Evolutionary conservation across 2,329 filamentous ascomycete species (phyloP).

Genomic region (Parastagonospora nodorum): DNA sequence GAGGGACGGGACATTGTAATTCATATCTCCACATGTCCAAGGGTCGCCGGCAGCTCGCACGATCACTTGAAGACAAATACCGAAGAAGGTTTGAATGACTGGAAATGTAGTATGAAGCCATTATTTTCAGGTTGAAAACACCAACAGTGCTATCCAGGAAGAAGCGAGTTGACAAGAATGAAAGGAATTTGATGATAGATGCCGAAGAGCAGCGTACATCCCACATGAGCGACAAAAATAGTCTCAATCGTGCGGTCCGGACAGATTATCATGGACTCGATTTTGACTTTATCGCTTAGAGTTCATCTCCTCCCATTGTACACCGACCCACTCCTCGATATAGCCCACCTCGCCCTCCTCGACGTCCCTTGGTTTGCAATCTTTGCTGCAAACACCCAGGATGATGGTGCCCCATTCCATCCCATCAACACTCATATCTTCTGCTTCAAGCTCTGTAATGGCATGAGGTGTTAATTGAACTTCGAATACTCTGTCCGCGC

Average conservation of each 20-base stretch:
- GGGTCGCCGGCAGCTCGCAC: no score
- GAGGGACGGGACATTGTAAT: no score
- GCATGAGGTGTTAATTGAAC: slow-evolving; percentile 89
- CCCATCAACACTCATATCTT: slow-evolving; percentile 70
- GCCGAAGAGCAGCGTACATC: slow-evolving; percentile 10
- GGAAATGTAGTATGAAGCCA: no score
- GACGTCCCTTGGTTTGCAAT: slow-evolving; percentile 70
- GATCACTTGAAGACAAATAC: no score
- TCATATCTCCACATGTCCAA: no score
- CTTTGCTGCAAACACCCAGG: slow-evolving; percentile 78
- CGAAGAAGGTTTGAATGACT: no score
- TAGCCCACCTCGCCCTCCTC: slow-evolving; percentile 72
- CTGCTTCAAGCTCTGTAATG: slow-evolving; percentile 83
- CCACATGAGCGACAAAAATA: neutral
- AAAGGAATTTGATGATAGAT: no score
- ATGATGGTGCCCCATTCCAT: slow-evolving; percentile 99
- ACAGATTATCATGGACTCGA: neutral
- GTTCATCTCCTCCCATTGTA: slow-evolving; percentile 88
- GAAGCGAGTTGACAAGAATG: no score
- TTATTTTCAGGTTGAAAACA: no score
- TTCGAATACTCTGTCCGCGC: slow-evolving; percentile 79
- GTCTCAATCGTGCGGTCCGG: neutral
- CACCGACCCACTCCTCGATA: slow-evolving; percentile 94
- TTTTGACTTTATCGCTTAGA: slow-evolving; percentile 19
- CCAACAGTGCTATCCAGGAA: no score